Base-by-base conservation (phyloP, 306 rosid genomes). In the Castanea crenata region DNA sequence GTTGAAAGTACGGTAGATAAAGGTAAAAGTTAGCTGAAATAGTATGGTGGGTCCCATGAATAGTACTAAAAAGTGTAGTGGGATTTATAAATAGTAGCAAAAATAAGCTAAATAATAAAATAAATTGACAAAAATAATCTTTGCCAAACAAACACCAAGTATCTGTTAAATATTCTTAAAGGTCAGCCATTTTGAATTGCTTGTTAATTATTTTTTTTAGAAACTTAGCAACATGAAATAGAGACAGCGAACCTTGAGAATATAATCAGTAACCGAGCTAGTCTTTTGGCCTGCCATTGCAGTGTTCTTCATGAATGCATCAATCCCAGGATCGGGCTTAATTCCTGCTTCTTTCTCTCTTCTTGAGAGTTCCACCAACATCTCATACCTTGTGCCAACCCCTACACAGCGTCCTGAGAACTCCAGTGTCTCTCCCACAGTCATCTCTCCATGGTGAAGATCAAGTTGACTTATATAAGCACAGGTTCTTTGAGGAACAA, bases 381-480 rank as follows among this genome's bases (percentile, higher is more conserved):
- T 68, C 55, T 92, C 92, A 69, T 92, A 88, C 73, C 94, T 84
- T 16, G 91, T 88, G 14, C 97, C 97, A 51, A 88, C 91, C 32
- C 97, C 97, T 20, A 88, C 77, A 83, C 92, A 90, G 8, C 94
- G 89, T 68, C 91, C 88, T 0, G 97, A 87, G 85, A 92, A 90
- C 78, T 90, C 97, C 71, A 92, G 46, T 9, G 92, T 90, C 80
- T 90, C 97, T 72, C 92, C 86, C 62, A 92, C 97, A 0, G 97
- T 92, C 91, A 92, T 87, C 77, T 92, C 92, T 77, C 92, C 97
- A 55, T 77, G 63, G 74, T 88, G 94, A 79, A 81, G 64, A 76
- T 87, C 90, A 38, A 84, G 85, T 25, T 84, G 86, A 64, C 88
- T 41, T 10, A 84, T 84, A 63, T 84, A 87, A 3, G 90, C 84